Base-by-base conservation (phyloP, 352 stramenopile genomes). In the Pythium plurisporium region DNA sequence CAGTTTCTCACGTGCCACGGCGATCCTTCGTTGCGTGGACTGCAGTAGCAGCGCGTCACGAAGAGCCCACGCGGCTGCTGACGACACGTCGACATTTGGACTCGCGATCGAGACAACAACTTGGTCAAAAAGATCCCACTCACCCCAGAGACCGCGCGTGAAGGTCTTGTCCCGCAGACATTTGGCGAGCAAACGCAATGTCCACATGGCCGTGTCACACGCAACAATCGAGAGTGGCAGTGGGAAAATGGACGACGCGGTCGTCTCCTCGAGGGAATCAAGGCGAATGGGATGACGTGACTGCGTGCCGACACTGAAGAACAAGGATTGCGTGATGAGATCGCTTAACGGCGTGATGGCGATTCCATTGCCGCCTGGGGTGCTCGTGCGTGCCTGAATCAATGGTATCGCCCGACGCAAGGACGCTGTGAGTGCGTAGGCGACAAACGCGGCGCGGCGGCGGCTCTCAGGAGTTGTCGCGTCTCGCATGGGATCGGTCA, bases 71-170 rank as follows among this genome's bases (percentile, higher is more conserved):
- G 48, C 48, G 7, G 57, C 47, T 9, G 49, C 49, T 1, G 19
- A 50, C n/a, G 57, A 46, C 0, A 65, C 49, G 9, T 59, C 48
- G 4, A 42, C 8, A n/a, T 55, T 65, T 4, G 43, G 45, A 14
- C 27, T 44, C 7, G 57, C 57, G n/a, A 65, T 30, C 9, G 57
- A 43, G 8, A 42, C 41, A 7, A 65, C 38, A 2, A 65, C 29
- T 29, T 65, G 57, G 19, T 53, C 57, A 37, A 65, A 65, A 14
- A 65, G 57, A 34, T 58, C 26, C 1, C 42, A 25, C 43, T 65
- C 57, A 12, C 25, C 17, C 29, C n/a, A 51, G 5, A 65, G 48
- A 1, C 34, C 4, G 14, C 14, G 34, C 3, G 27, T 31, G n/a
- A 59, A 65, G 0, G 14, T 12, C 26, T 47, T 41, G 30, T 54